phyloP scores from a whole-genome alignment of 768 basidiomycete species.

The Termitomyces sp. region DNA sequence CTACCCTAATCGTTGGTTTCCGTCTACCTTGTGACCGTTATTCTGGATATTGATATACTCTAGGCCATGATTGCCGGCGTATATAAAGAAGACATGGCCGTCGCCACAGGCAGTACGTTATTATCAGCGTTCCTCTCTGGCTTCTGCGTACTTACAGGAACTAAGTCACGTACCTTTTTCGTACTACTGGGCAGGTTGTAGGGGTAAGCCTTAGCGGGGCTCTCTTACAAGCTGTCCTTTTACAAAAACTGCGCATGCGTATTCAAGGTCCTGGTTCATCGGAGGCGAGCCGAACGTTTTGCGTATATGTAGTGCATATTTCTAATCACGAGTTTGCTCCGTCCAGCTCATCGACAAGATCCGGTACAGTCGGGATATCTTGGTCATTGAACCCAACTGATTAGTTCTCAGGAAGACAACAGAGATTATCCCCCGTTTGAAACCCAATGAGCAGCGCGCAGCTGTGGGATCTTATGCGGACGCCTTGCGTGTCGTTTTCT shows the following conservation, averaged over 20 bases:
- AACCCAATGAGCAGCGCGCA: constrained; percentile 46
- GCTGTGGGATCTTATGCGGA: constrained; percentile 76
- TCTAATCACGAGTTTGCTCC: constrained; percentile 9
- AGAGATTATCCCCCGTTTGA: constrained; percentile 61
- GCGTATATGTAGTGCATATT: constrained; percentile 3
- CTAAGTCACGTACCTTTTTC: constrained; percentile 87
- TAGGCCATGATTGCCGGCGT: constrained; percentile 88
- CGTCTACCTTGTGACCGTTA: constrained; percentile 4
- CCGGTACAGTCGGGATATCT: constrained; percentile 32
- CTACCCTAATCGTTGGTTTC: constrained; percentile 69
- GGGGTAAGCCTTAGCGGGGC: constrained; percentile 89
- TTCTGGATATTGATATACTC: constrained; percentile 6
- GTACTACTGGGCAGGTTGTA: constrained; percentile 92
- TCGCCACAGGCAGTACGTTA: constrained; percentile 83
- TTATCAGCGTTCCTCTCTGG: constrained; percentile 11
- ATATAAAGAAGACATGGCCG: constrained; percentile 74
- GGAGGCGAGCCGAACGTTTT: constrained; percentile 45
- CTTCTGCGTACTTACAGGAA: neutral
- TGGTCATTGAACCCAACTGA: neutral
- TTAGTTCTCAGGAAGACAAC: constrained; percentile 55
- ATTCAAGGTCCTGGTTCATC: constrained; percentile 74
- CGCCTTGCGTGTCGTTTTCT: constrained; percentile 78
- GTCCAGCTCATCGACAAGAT: constrained; percentile 68
- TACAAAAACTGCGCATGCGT: constrained; percentile 59
- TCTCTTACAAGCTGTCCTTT: constrained; percentile 75